Base-by-base conservation (phyloP, 2,329 filamentous ascomycete species). In the Thielaviopsis populi region DNA sequence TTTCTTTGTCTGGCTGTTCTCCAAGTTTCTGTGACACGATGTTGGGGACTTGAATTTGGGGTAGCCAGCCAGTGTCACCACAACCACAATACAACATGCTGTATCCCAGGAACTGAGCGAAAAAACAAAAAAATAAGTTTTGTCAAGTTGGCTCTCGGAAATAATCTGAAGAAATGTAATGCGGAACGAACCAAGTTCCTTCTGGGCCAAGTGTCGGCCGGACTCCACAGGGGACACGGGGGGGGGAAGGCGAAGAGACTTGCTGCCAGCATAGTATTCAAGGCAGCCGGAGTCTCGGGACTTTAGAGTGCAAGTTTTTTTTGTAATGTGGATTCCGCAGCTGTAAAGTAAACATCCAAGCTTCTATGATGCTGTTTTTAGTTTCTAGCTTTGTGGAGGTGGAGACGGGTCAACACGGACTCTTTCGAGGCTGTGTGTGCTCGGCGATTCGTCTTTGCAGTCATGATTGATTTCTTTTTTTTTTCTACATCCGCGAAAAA, bases 341-440 rank as follows among this genome's bases (percentile, higher is more conserved):
- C 27, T 56, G 53, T 37, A 37, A 48, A 48, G 46, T 48, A 11
- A 56, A n/a, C 24, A 56, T 56, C 53, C 53, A 19, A 56, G 53
- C 53, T 56, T 56, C 53, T n/a, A 24, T 50, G 24, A 56, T 56
- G 2, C 53, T 56, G 24, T 56, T 56, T 56, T 56, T 33, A n/a
- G 24, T 56, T 56, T 56, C 27, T 50, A 50, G 46, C 46, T 15
- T 7, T 50, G 46, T 10, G 46, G 46, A 50, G 46, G 13, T 27
- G 46, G n/a, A n/a, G n/a, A n/a, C n/a, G n/a, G n/a, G 10, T 24
- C 22, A 50, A 50, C 46, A 50, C 46, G 46, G 46, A 50, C 46
- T 50, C 24, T 50, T 15, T 50, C 46, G 24, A 50, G 46, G 46
- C 46, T 24, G 46, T 50, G 46, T 50, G 22, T 6, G 8, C 1